Conservation (phyloP, 495 filamentous ascomycete species). For the Extremus antarcticus region DNA sequence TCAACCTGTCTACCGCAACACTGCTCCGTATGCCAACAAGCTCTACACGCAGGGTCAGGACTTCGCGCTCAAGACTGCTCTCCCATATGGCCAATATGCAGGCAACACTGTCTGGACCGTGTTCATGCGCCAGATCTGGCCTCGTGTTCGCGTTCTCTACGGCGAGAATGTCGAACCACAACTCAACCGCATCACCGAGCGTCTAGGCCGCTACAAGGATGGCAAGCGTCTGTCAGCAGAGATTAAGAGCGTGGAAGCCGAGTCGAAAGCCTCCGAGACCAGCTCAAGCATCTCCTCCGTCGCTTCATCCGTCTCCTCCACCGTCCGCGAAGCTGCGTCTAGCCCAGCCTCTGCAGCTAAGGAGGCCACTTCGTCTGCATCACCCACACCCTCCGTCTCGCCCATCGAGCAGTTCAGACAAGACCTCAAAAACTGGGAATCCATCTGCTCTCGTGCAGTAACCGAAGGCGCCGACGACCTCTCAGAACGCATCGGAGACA, state of each 20-base stretch:
- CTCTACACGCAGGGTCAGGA: slow-evolving; percentile 55
- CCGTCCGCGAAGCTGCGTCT: slow-evolving; percentile 2
- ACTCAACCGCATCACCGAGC: slow-evolving; percentile 79
- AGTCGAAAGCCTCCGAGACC: slow-evolving; percentile 6
- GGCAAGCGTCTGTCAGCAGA: slow-evolving; percentile 49
- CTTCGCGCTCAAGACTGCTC: slow-evolving; percentile 55
- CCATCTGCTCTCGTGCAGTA: slow-evolving; percentile 70
- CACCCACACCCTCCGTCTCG: slow-evolving; percentile 12
- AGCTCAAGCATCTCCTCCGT: slow-evolving; percentile 21
- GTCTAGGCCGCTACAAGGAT: slow-evolving; percentile 73
- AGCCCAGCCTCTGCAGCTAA: slow-evolving; percentile 14
- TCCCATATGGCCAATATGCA: slow-evolving; percentile 60
- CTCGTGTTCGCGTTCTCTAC: slow-evolving; percentile 66
- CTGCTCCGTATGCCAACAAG: slow-evolving; percentile 61
- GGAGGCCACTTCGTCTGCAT: not conserved
- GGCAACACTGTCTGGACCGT: slow-evolving; percentile 59
- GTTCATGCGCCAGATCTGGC: slow-evolving; percentile 64
- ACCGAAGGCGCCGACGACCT: slow-evolving; percentile 69
- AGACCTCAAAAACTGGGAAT: slow-evolving; percentile 74
- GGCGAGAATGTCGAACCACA: slow-evolving; percentile 91
- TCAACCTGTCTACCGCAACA: slow-evolving; percentile 61
- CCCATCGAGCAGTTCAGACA: slow-evolving; percentile 44
- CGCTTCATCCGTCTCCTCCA: slow-evolving; percentile 9
- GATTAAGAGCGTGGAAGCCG: slow-evolving; percentile 42
- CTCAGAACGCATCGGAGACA: slow-evolving; percentile 58